These are phyloP conservation scores for Geotrichum citri-aurantii DNA, from an alignment of 1,139 yeast species.

Conservation along the genomic window DNA sequence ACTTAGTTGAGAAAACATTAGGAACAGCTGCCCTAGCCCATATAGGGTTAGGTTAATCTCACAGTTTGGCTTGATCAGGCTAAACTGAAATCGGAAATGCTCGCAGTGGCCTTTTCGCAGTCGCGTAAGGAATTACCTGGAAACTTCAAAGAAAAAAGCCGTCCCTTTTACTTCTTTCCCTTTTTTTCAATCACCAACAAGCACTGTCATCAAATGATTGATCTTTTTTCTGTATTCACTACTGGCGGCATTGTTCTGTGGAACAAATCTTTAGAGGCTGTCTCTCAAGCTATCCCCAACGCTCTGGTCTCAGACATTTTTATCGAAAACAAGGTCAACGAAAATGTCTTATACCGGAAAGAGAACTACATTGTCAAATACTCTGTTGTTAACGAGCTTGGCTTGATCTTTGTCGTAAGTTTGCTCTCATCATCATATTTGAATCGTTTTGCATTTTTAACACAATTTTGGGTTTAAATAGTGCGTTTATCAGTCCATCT, in stretches of 20 bases:
- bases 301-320: constrained; percentile 47
- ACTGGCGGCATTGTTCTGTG: constrained; percentile 55
- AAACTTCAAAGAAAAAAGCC: not conserved
- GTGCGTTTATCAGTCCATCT: constrained; percentile 34
- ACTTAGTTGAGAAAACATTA: not conserved
- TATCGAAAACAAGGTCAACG: constrained; percentile 34
- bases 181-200: not conserved
- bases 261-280: constrained; percentile 40
- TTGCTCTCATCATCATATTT: not conserved
- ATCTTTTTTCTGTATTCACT: constrained; percentile 50
- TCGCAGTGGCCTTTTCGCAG: not conserved
- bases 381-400: constrained; percentile 34
- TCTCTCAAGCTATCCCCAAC: constrained; percentile 44
- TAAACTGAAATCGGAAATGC: not conserved
- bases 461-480: not conserved
- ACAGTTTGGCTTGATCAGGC: not conserved
- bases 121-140: not conserved
- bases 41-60: not conserved
- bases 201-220: constrained; percentile 41
- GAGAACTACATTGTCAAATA: constrained; percentile 39
- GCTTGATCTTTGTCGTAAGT: constrained; percentile 33
- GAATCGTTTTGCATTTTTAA: not conserved
- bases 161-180: not conserved
- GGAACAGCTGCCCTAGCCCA: not conserved
- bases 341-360: constrained; percentile 23